A percentile compares a stretch with the other conserved stretches of the same genome.
Conservation (phyloP, 306 rosid genomes). For the Vicia sativa region DNA sequence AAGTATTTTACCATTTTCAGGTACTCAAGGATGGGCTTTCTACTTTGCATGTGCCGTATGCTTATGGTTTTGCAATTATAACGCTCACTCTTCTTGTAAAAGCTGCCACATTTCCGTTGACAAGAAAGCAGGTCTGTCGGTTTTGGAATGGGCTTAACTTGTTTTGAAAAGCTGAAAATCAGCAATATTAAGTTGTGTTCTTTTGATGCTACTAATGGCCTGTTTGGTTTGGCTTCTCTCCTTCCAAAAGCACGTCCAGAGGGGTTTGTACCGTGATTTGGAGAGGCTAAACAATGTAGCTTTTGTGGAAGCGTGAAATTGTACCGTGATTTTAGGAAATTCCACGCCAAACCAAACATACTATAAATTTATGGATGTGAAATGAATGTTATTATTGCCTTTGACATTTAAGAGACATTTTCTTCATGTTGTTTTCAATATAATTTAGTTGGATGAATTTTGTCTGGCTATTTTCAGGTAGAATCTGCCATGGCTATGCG, state of each 20-base stretch:
- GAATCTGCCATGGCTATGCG: slow-evolving; percentile 94
- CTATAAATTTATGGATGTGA: slow-evolving; percentile 24
- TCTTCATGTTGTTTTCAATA: not conserved
- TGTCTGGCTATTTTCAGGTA: slow-evolving; percentile 54
- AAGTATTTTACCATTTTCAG: slow-evolving; percentile 45
- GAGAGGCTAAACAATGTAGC: too few relatives aligned
- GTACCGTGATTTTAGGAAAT: too few relatives aligned
- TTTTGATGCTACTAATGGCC: slow-evolving; percentile 27
- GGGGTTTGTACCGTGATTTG: too few relatives aligned
- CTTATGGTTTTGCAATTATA: slow-evolving; percentile 97
- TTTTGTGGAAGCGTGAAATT: too few relatives aligned
- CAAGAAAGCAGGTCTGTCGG: slow-evolving; percentile 76
- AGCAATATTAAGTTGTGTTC: slow-evolving; percentile 11
- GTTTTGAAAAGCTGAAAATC: slow-evolving; percentile 26
- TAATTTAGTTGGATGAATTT: slow-evolving; percentile 8
- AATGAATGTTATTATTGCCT: slow-evolving; percentile 3
- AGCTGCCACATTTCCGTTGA: slow-evolving; percentile 84
- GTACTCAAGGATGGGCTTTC: slow-evolving; percentile 87
- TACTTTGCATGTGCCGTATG: slow-evolving; percentile 76
- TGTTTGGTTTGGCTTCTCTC: too few relatives aligned
- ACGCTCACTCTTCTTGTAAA: slow-evolving; percentile 82
- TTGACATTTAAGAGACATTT: slow-evolving; percentile 9
- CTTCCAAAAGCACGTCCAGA: too few relatives aligned
- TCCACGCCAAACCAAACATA: too few relatives aligned
- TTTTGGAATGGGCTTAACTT: slow-evolving; percentile 23